A percentile compares a stretch with the other conserved stretches of the same genome.
Evolutionary conservation across 345 rosid genomes (phyloP).

Genomic region (Acer campestre): DNA sequence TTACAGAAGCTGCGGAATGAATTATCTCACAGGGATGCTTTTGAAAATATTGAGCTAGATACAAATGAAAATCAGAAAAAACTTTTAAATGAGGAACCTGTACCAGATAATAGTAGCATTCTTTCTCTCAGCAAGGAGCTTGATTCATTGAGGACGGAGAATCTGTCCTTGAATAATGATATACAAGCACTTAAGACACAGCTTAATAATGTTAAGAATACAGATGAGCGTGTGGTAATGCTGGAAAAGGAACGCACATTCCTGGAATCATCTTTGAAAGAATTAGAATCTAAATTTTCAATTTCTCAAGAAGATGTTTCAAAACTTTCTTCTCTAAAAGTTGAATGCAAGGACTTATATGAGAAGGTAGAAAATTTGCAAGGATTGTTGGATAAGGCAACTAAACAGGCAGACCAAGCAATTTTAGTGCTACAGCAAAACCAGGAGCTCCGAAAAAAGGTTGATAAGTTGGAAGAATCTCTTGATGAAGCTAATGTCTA

Average conservation of each 20-base stretch:
- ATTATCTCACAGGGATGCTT: conserved; percentile 39
- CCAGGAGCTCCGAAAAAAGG: conserved; percentile 75
- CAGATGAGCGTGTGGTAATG: conserved; percentile 63
- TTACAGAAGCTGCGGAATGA: conserved; percentile 66
- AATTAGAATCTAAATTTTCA: conserved; percentile 69
- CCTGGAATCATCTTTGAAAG: conserved; percentile 68
- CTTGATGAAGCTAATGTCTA: conserved; percentile 73
- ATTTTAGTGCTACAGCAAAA: conserved; percentile 75
- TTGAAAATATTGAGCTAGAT: conserved; percentile 28
- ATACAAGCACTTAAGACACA: conserved; percentile 60
- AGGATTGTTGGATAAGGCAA: conserved; percentile 61
- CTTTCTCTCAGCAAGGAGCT: conserved; percentile 65
- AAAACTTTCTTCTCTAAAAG: conserved; percentile 63
- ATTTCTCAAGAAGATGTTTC: conserved; percentile 74
- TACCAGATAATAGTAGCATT: conserved; percentile 36
- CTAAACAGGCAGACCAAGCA: conserved; percentile 87
- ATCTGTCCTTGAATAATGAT: conserved; percentile 61
- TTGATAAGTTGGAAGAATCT: conserved; percentile 78
- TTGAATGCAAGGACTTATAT: conserved; percentile 70
- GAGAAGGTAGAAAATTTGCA: conserved; percentile 75
- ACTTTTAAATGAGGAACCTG: conserved; percentile 28
- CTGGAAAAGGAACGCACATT: conserved; percentile 66
- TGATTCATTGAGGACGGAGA: conserved; percentile 63
- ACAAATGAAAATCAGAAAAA: conserved; percentile 22
- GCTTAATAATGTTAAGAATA: conserved; percentile 51